Conservation (phyloP, 1,284 basidiomycete genomes). For the Trametes hirsuta region DNA sequence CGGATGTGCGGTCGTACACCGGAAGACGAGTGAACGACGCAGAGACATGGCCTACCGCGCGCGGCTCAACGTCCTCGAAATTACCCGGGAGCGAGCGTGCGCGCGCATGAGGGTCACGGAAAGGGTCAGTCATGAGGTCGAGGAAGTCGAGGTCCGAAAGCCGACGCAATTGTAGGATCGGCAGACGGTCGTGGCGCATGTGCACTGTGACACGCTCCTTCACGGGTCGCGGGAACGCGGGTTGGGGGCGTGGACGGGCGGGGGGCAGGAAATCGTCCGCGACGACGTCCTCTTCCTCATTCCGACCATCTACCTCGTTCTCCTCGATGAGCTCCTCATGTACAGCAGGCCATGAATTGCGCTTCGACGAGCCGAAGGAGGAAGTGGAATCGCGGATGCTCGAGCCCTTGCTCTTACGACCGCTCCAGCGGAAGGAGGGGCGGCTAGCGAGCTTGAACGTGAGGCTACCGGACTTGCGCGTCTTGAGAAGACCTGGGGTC, state of each 20-base stretch:
- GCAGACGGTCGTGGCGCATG: constrained; percentile 51
- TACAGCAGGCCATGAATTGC: constrained; percentile 10
- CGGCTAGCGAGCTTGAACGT: constrained; percentile 11
- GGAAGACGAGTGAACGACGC: constrained; percentile 19
- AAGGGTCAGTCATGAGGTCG: constrained; percentile 25
- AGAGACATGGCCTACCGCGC: constrained; percentile 6
- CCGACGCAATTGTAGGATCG: constrained; percentile 60
- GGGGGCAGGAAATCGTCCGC: constrained; percentile 1
- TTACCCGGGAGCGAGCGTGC: constrained; percentile 22
- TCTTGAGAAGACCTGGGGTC: constrained; percentile 6
- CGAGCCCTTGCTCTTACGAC: constrained; percentile 10
- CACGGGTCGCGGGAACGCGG: constrained; percentile 4
- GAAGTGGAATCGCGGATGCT: constrained; percentile 15
- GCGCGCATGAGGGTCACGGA: constrained; percentile 21
- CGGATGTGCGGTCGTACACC: constrained; percentile 3
- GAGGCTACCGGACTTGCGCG: constrained; percentile 18
- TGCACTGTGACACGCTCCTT: constrained; percentile 59
- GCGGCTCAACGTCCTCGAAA: constrained; percentile 8
- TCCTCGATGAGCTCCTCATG: neutral
- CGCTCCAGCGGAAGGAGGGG: constrained; percentile 5
- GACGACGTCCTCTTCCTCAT: constrained; percentile 10
- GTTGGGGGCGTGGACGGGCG: neutral
- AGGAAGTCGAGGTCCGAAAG: constrained; percentile 54
- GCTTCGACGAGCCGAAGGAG: constrained; percentile 17
- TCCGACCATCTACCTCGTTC: constrained; percentile 2